Conservation (phyloP, 192 early-diverging fungal species). For the Coemansia sp. region DNA sequence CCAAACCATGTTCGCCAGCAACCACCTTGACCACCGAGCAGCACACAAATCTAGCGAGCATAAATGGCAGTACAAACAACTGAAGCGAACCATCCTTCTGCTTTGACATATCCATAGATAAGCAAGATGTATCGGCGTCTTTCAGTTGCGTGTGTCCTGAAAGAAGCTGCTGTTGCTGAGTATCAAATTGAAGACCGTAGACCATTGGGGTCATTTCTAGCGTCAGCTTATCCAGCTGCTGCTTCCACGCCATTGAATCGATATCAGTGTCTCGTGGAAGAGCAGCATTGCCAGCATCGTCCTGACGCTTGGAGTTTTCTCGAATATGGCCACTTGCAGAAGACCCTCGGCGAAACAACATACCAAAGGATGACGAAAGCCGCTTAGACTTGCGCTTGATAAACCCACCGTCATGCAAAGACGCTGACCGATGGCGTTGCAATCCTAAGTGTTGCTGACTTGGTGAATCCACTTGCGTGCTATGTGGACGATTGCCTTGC, state of each 20-base stretch:
- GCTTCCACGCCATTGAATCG: slow-evolving; percentile 14
- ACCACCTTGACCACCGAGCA: slow-evolving; percentile 9
- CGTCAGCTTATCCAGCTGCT: slow-evolving; percentile 9
- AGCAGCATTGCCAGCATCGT: not conserved
- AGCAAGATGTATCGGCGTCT: too few species aligned
- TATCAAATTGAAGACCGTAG: slow-evolving; percentile 22
- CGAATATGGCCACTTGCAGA: not conserved
- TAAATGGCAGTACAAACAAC: slow-evolving; percentile 28
- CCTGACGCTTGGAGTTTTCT: not conserved
- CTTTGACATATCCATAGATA: too few species aligned
- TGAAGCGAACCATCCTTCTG: not conserved
- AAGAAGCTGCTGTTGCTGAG: not conserved
- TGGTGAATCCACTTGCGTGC: not conserved
- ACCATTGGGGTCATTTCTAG: slow-evolving; percentile 22
- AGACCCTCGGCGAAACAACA: slow-evolving; percentile 23
- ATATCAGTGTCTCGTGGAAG: slow-evolving; percentile 7
- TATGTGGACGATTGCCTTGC: not conserved
- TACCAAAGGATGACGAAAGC: slow-evolving; percentile 26
- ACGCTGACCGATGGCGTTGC: slow-evolving; percentile 21
- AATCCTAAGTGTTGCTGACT: not conserved
- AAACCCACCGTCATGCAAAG: slow-evolving; percentile 22
- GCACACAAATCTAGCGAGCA: slow-evolving; percentile 31
- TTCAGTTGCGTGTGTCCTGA: not conserved
- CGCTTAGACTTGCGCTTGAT: slow-evolving; percentile 38
- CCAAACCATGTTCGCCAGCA: slow-evolving; percentile 19